Evolutionary conservation across 2,329 filamentous ascomycete species (phyloP).

Genomic region (Colletotrichum tanaceti): DNA sequence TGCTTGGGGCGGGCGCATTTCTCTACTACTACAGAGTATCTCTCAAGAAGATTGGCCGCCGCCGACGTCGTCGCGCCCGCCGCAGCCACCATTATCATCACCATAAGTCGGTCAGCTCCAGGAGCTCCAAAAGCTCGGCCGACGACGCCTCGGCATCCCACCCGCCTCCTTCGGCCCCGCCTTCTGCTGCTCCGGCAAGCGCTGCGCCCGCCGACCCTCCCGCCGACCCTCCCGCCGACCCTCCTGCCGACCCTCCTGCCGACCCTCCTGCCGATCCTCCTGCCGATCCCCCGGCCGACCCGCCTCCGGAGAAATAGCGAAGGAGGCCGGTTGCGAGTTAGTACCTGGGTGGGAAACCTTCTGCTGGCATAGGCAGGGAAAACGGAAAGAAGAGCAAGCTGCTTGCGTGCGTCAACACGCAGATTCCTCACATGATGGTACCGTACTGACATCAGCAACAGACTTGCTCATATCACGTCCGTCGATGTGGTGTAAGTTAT

Average conservation of each 20-base stretch:
- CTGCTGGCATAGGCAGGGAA: neutral
- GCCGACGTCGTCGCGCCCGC: slow-evolving; percentile 45
- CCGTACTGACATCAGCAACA: neutral
- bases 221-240: slow-evolving; percentile 26
- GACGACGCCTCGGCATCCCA: slow-evolving; percentile 26
- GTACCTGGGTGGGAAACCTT: neutral
- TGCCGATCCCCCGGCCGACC: slow-evolving; percentile 16
- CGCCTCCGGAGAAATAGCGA: slow-evolving; percentile 30
- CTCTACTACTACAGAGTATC: slow-evolving; percentile 55
- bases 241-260: too few species aligned
- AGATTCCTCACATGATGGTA: neutral
- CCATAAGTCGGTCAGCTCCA: slow-evolving; percentile 49
- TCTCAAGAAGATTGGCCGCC: slow-evolving; percentile 50
- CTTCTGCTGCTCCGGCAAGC: slow-evolving; percentile 16
- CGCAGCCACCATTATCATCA: slow-evolving; percentile 37
- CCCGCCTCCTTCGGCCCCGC: slow-evolving; percentile 19
- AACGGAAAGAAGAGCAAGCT: neutral
- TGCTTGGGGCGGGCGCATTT: slow-evolving; percentile 53
- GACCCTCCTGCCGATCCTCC: slow-evolving; percentile 20
- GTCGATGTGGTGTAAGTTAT: slow-evolving; percentile 25
- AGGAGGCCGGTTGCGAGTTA: too few species aligned
- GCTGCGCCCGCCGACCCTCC: slow-evolving; percentile 21
- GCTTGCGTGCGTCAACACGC: neutral
- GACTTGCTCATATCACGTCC: neutral
- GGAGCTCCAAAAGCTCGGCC: slow-evolving; percentile 51